Evolutionary conservation across 495 filamentous ascomycete genomes (phyloP).

Genomic region (Echria macrotheca): DNA sequence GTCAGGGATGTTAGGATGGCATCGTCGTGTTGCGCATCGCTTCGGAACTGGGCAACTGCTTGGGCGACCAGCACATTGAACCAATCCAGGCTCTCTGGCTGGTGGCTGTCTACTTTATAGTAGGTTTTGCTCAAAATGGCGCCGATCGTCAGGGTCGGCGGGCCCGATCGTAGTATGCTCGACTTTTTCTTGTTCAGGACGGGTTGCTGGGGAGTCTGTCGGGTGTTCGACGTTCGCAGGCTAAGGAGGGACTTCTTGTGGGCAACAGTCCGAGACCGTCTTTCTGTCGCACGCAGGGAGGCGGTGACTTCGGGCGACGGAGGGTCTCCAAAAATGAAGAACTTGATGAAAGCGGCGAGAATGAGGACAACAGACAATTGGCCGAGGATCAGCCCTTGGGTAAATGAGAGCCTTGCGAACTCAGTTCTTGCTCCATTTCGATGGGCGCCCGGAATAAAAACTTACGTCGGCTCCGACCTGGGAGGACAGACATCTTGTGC

Average conservation of each 20-base stretch:
- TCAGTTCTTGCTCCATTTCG: too few species aligned
- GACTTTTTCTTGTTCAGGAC: constrained; percentile 69
- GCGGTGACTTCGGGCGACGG: constrained; percentile 73
- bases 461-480: constrained; percentile 44
- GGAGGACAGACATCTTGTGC: constrained; percentile 37
- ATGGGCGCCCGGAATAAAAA: too few species aligned
- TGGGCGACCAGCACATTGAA: constrained; percentile 98
- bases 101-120: constrained; percentile 92
- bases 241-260: constrained; percentile 63
- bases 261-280: constrained; percentile 56
- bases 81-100: constrained; percentile 98
- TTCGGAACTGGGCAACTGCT: constrained; percentile 90
- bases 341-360: constrained; percentile 94
- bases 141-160: constrained; percentile 63
- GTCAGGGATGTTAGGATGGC: constrained; percentile 95
- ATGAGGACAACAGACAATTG: constrained; percentile 87
- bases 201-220: constrained; percentile 25
- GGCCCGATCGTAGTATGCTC: constrained; percentile 61
- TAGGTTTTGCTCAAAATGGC: constrained; percentile 95
- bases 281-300: constrained; percentile 60
- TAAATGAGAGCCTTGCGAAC: constrained; percentile 73
- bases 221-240: constrained; percentile 39
- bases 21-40: constrained; percentile 82
- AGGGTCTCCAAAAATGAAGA: constrained; percentile 97
- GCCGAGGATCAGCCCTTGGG: constrained; percentile 86